A percentile compares a stretch with the other conserved stretches of the same genome.
Evolutionary conservation across 1,284 basidiomycete species (phyloP).

Genomic region (Schizophyllum amplum): DNA sequence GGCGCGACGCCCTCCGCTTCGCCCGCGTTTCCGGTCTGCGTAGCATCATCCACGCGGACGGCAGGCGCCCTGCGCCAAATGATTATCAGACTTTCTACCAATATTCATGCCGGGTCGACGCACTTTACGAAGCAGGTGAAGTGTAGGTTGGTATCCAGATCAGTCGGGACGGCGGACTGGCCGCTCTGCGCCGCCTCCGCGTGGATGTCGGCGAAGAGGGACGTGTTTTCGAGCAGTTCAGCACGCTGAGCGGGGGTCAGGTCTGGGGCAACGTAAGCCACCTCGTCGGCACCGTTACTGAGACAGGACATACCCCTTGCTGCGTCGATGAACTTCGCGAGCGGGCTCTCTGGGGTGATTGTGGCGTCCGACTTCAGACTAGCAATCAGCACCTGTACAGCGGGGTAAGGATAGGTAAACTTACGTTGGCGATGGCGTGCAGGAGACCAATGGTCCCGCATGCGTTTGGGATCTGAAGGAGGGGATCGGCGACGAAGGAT

Average conservation of each 20-base stretch:
- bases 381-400: background rate
- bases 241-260: conserved; percentile 69
- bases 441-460: conserved; percentile 87
- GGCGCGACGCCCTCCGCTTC: conserved; percentile 1
- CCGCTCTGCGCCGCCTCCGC: conserved; percentile 59
- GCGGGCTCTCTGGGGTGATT: conserved; percentile 44
- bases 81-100: conserved; percentile 20
- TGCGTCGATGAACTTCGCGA: conserved; percentile 56
- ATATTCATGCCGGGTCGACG: conserved; percentile 39
- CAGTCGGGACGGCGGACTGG: conserved; percentile 49
- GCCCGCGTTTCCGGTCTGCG: conserved; percentile 7
- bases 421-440: conserved; percentile 70
- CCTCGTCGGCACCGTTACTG: background rate
- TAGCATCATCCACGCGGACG: background rate
- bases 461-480: conserved; percentile 82
- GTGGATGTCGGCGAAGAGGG: conserved; percentile 73
- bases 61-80: background rate
- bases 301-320: conserved; percentile 40
- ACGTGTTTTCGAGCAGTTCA: conserved; percentile 63
- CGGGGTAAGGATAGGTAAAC: conserved; percentile 15
- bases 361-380: conserved; percentile 44
- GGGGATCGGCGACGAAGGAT: too few relatives aligned
- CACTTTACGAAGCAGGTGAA: conserved; percentile 82
- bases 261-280: conserved; percentile 25
- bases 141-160: conserved; percentile 68